Evolutionary conservation across 1,284 basidiomycete genomes (phyloP).

Genomic region (Ceratobasidium sp.): DNA sequence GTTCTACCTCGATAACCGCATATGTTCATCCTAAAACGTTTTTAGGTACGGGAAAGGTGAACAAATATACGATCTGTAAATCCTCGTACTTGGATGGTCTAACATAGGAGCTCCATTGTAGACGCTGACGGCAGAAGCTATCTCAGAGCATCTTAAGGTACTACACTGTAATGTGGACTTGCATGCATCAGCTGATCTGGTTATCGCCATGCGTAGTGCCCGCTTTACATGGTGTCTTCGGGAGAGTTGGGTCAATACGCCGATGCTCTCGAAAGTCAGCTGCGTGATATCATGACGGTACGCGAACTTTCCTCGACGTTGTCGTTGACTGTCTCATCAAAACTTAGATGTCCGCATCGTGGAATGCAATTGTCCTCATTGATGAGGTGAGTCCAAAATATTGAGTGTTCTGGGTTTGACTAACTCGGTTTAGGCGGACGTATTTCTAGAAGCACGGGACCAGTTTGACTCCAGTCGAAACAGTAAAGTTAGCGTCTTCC

Average conservation of each 20-base stretch:
- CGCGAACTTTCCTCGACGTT: neutral
- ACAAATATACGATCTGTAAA: neutral
- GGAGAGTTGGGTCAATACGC: constrained; percentile 1
- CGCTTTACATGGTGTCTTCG: constrained; percentile 19
- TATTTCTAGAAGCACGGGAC: constrained; percentile 9
- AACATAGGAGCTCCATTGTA: neutral
- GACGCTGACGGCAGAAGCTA: constrained; percentile 30
- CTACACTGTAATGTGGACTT: too few relatives aligned
- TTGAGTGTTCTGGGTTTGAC: neutral
- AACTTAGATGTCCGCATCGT: constrained; percentile 20
- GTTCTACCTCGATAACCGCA: neutral
- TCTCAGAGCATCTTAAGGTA: constrained; percentile 37
- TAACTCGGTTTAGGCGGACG: constrained; percentile 9
- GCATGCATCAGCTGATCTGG: neutral
- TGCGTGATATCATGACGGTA: constrained; percentile 19
- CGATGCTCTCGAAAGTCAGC: neutral
- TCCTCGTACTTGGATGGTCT: neutral
- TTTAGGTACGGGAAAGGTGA: constrained; percentile 29
- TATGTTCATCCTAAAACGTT: neutral
- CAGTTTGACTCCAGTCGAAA: neutral
- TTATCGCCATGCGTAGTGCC: neutral
- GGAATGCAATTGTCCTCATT: constrained; percentile 32
- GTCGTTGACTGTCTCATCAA: neutral
- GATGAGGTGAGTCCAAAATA: constrained; percentile 7
- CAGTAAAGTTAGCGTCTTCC: constrained; percentile 13